Percentiles rank a stretch among this genome's conserved stretches.
Conservation (phyloP, 805 yeast genomes). For the Metschnikowia corniflorae region DNA sequence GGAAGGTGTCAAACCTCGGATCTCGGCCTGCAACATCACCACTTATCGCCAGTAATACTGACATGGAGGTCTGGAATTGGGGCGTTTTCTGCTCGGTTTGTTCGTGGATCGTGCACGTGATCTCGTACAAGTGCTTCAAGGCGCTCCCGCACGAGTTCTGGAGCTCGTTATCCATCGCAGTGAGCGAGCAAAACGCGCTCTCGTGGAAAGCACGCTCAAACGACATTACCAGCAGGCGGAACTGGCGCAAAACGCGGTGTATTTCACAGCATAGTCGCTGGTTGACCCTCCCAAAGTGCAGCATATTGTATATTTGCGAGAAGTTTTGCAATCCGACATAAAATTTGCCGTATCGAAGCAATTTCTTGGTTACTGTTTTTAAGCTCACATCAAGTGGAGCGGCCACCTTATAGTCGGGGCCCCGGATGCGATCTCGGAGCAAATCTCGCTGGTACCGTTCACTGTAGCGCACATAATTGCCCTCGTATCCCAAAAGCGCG, state of each 20-base stretch:
- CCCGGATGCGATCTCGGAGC: slow-evolving; percentile 43
- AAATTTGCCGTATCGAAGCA: slow-evolving; percentile 61
- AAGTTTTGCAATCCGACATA: slow-evolving; percentile 58
- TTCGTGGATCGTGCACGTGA: slow-evolving; percentile 49
- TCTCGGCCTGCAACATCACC: slow-evolving; percentile 10
- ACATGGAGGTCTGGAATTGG: slow-evolving; percentile 14
- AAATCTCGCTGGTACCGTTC: slow-evolving; percentile 52
- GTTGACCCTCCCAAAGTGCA: slow-evolving; percentile 62
- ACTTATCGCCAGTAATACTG: slow-evolving; percentile 13
- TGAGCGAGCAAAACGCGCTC: slow-evolving; percentile 53
- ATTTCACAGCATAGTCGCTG: slow-evolving; percentile 70
- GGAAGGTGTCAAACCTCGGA: slow-evolving; percentile 30
- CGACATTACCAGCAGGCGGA: slow-evolving; percentile 30
- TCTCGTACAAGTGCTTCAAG: slow-evolving; percentile 55
- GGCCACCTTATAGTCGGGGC: slow-evolving; percentile 75
- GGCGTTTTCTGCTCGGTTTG: slow-evolving; percentile 40
- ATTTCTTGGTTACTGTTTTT: slow-evolving; percentile 61
- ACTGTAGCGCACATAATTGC: slow-evolving; percentile 67
- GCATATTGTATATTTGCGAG: slow-evolving; percentile 53
- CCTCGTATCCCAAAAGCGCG: slow-evolving; percentile 72
- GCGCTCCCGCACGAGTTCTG: slow-evolving; percentile 25
- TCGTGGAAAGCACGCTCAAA: slow-evolving; percentile 54
- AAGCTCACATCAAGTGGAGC: slow-evolving; percentile 70
- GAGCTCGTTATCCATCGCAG: slow-evolving; percentile 46
- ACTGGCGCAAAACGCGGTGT: slow-evolving; percentile 21